Conservation (phyloP, 1,139 yeast species). For the Sugiyamaella neomexicana region DNA sequence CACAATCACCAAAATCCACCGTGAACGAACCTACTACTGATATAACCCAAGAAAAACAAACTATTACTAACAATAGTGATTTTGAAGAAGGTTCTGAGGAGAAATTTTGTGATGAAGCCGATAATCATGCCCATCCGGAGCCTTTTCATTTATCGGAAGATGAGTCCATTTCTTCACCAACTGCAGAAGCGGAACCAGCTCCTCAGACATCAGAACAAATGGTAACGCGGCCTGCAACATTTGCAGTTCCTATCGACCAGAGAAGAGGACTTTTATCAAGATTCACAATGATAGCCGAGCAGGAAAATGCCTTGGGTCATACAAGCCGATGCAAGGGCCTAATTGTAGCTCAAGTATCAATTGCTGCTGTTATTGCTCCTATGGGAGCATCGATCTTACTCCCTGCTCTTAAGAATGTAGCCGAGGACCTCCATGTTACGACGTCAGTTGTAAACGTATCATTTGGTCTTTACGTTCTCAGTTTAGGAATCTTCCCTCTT, state of each 20-base stretch:
- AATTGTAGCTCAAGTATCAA: slow-evolving; percentile 66
- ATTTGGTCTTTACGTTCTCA: slow-evolving; percentile 72
- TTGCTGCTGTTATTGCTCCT: slow-evolving; percentile 80
- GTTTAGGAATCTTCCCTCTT: slow-evolving; percentile 77
- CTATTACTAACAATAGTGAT: not conserved
- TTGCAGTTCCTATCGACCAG: slow-evolving; percentile 25
- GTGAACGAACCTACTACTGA: not conserved
- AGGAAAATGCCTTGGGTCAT: slow-evolving; percentile 67
- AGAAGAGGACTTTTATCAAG: slow-evolving; percentile 34
- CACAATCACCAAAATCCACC: not conserved
- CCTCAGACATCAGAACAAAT: not conserved
- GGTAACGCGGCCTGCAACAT: slow-evolving; percentile 7
- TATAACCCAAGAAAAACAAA: not conserved
- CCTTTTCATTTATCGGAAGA: slow-evolving; percentile 4
- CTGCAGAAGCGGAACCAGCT: not conserved
- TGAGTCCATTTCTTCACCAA: not conserved
- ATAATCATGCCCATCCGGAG: slow-evolving; percentile 1
- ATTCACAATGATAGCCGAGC: slow-evolving; percentile 65
- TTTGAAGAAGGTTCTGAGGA: not conserved
- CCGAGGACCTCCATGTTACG: slow-evolving; percentile 54
- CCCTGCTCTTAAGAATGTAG: slow-evolving; percentile 71
- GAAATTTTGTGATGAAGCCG: not conserved
- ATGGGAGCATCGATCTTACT: slow-evolving; percentile 87
- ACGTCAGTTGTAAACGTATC: slow-evolving; percentile 67
- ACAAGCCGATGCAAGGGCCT: slow-evolving; percentile 50